A percentile compares a stretch with the other conserved stretches of the same genome.
These are phyloP conservation scores for Arthroderma uncinatum DNA, from an alignment of 2,329 filamentous ascomycete genomes.

Conservation along the genomic window DNA sequence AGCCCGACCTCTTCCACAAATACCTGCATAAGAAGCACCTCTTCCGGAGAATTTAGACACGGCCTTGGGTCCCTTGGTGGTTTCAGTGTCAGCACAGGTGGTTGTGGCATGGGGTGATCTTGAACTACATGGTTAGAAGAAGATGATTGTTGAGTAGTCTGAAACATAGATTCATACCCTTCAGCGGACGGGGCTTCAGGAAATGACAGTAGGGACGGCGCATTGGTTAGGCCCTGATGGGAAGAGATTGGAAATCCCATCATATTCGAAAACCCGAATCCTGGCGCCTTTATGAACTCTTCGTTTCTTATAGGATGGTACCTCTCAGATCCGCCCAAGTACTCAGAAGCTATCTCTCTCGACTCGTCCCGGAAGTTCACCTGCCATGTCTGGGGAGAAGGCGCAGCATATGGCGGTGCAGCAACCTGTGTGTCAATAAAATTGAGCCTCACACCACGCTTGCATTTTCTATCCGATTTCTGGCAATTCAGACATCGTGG, in stretches of 20 bases:
- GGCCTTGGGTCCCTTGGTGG: constrained; percentile 42
- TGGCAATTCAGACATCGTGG: constrained; percentile 65
- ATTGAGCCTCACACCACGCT: constrained; percentile 75
- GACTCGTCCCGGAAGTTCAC: constrained; percentile 84
- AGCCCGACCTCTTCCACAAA: constrained; percentile 82
- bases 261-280: constrained; percentile 14
- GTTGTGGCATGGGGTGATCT: constrained; percentile 16
- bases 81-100: constrained; percentile 29
- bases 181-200: constrained; percentile 33
- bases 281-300: constrained; percentile 16
- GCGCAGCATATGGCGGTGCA: constrained; percentile 49
- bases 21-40: constrained; percentile 80
- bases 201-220: constrained; percentile 40
- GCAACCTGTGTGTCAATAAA: constrained; percentile 78
- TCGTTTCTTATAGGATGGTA: constrained; percentile 51
- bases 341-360: constrained; percentile 78
- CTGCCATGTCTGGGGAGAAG: constrained; percentile 53
- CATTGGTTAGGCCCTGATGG: constrained; percentile 42
- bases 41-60: constrained; percentile 62
- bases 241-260: constrained; percentile 27
- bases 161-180: constrained; percentile 21
- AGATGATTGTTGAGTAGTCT: constrained; percentile 19
- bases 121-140: constrained; percentile 8
- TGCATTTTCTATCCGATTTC: constrained; percentile 77
- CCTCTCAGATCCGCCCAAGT: constrained; percentile 62